phyloP scores from a whole-genome alignment of 179 eudicot genomes.

The Kewa caespitosa region DNA sequence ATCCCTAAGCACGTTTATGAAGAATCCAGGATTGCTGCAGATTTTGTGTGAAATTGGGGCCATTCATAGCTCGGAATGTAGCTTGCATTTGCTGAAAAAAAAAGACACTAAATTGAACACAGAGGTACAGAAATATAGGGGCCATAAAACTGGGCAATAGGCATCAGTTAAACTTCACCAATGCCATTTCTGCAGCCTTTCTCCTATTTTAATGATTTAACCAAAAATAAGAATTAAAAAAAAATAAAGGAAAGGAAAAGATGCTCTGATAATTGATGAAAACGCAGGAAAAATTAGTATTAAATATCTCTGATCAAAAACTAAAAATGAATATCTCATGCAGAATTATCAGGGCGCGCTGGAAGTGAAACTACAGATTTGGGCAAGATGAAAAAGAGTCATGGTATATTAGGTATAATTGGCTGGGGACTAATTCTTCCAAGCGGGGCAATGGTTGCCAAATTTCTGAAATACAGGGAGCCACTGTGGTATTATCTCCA shows the following conservation, averaged over 20 bases:
- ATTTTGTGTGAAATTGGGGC: no score
- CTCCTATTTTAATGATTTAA: background rate
- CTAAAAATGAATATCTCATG: slow-evolving; percentile 10
- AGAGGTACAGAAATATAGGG: no score
- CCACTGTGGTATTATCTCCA: slow-evolving; percentile 91
- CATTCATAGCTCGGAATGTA: no score
- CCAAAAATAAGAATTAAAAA: background rate
- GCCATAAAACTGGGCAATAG: no score
- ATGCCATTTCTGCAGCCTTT: background rate
- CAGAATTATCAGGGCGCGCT: slow-evolving; percentile 23
- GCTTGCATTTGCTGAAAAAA: no score
- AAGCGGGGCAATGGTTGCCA: slow-evolving; percentile 73
- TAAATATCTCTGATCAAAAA: no score
- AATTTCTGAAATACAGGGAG: slow-evolving; percentile 71
- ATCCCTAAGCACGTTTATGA: no score
- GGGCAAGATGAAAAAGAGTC: slow-evolving; percentile 52
- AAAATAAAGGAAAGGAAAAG: background rate
- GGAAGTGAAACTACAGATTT: slow-evolving; percentile 24
- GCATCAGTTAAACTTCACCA: background rate
- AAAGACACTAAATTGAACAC: no score
- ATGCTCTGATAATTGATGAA: no score
- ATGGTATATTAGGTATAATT: slow-evolving; percentile 66
- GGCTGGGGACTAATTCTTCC: slow-evolving; percentile 96
- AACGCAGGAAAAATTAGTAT: no score
- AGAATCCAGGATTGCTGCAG: no score